A percentile compares a stretch with the other conserved stretches of the same genome.
These are phyloP conservation scores for Gillenia trifoliata DNA, from an alignment of 306 rosid species.

Conservation along the genomic window DNA sequence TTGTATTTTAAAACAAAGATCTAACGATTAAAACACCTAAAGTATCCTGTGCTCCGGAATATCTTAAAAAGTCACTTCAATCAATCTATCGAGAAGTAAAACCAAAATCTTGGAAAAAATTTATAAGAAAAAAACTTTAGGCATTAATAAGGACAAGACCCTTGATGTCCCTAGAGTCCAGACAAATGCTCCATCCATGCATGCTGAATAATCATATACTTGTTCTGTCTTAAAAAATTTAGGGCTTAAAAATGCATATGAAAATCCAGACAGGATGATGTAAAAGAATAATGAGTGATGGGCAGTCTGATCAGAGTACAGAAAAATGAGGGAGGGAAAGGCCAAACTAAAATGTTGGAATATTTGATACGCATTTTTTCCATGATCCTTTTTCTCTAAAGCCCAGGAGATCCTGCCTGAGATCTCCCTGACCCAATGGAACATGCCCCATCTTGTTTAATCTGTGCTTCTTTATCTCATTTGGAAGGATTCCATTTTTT, in stretches of 20 bases:
- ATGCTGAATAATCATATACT: constrained; percentile 1
- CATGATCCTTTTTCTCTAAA: constrained; percentile 17
- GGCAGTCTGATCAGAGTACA: constrained; percentile 29
- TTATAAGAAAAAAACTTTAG: neutral
- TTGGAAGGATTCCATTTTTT: constrained; percentile 52
- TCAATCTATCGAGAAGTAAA: constrained; percentile 4
- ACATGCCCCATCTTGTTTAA: constrained; percentile 64
- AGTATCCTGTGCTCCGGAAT: no score
- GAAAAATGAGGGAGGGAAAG: constrained; percentile 33
- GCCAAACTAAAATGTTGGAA: constrained; percentile 39
- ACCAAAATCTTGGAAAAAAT: constrained; percentile 10
- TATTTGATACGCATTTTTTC: constrained; percentile 36
- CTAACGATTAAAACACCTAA: no score
- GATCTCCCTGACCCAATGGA: constrained; percentile 62
- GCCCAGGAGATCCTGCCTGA: constrained; percentile 57
- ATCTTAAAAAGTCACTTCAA: no score
- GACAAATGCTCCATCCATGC: constrained; percentile 31
- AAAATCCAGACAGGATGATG: constrained; percentile 28
- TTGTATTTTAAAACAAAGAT: no score
- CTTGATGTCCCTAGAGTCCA: constrained; percentile 33
- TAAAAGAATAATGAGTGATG: constrained; percentile 29
- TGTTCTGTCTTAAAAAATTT: neutral
- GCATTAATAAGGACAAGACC: constrained; percentile 28
- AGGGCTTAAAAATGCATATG: constrained; percentile 9
- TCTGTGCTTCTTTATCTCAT: constrained; percentile 59